Conservation (phyloP, 139 green algal species). For the Picocystis salinarum region DNA sequence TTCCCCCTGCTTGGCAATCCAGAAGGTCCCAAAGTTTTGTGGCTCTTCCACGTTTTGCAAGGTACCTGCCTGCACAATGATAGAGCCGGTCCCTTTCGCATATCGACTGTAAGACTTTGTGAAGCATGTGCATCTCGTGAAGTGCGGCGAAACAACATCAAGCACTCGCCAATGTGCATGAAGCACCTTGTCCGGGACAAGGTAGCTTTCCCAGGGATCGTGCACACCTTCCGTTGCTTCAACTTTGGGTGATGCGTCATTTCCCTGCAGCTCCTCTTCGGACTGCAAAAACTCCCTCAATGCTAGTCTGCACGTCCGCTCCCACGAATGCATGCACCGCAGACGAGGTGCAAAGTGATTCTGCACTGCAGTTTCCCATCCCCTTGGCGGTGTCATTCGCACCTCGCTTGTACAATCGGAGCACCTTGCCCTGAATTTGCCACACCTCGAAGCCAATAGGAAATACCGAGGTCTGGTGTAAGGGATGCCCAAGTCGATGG, state of each 20-base stretch:
- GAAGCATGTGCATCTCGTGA: slow-evolving; percentile 39
- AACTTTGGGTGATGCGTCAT: too few species aligned
- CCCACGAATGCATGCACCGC: too few species aligned
- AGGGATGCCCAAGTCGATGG: slow-evolving; percentile 43
- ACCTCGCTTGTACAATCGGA: too few species aligned
- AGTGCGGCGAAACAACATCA: slow-evolving; percentile 31
- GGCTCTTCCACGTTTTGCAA: not conserved
- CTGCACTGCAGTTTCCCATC: too few species aligned
- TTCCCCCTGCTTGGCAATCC: not conserved
- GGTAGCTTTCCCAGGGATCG: too few species aligned
- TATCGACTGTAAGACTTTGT: slow-evolving; percentile 55
- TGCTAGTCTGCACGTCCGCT: too few species aligned
- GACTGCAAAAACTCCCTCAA: too few species aligned
- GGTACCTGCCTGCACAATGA: slow-evolving; percentile 18
- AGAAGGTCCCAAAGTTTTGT: not conserved
- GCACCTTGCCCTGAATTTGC: too few species aligned
- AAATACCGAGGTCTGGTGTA: slow-evolving; percentile 58
- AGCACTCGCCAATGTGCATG: slow-evolving; percentile 18
- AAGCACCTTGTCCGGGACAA: slow-evolving; percentile 22
- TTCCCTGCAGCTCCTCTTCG: too few species aligned
- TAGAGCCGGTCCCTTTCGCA: slow-evolving; percentile 38
- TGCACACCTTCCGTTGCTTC: too few species aligned
- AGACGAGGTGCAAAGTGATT: too few species aligned
- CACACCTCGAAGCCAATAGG: slow-evolving; percentile 19
- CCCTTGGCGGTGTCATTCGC: not conserved